Percentiles rank a stretch among this genome's conserved stretches.
phyloP scores from a whole-genome alignment of 805 yeast genomes.

The Wilhelminamyces savonicus region DNA sequence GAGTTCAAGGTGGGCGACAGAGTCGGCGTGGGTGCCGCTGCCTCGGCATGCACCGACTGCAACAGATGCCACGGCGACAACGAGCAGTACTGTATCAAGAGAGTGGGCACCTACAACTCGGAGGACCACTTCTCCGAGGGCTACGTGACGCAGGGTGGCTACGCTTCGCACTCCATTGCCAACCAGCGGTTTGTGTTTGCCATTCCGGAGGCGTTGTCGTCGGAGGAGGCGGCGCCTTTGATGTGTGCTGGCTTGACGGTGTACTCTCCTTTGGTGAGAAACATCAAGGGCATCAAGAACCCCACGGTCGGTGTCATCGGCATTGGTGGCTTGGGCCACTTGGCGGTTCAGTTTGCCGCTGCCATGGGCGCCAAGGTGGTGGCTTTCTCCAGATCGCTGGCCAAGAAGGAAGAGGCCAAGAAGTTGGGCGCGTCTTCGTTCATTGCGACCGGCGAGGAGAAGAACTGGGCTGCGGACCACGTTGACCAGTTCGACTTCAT shows the following conservation, averaged over 20 bases:
- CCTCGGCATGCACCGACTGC: conserved; percentile 35
- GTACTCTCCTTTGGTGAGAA: conserved; percentile 59
- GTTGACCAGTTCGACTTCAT: conserved; percentile 42
- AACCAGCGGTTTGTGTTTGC: conserved; percentile 59
- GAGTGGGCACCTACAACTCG: conserved; percentile 46
- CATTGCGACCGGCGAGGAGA: conserved; percentile 47
- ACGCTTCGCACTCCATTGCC: conserved; percentile 59
- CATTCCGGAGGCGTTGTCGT: conserved; percentile 48
- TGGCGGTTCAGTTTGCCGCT: conserved; percentile 50
- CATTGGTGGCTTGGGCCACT: conserved; percentile 53
- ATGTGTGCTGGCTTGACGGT: conserved; percentile 76
- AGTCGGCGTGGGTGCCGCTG: conserved; percentile 14
- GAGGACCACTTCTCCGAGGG: conserved; percentile 29
- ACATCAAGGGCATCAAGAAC: conserved; percentile 11
- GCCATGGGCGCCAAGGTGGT: conserved; percentile 57
- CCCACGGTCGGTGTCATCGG: conserved; percentile 48
- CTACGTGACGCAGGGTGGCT: conserved; percentile 65
- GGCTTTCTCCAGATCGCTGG: conserved; percentile 46
- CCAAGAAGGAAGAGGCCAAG: conserved; percentile 44
- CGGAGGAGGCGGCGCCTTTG: conserved; percentile 61
- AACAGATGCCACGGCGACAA: conserved; percentile 37
- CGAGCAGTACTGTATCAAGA: conserved; percentile 39
- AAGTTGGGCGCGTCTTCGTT: conserved; percentile 48
- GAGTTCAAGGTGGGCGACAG: conserved; percentile 12
- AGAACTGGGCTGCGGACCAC: conserved; percentile 32